These are phyloP conservation scores for Candida coquimbonensis DNA, from an alignment of 805 yeast species.

Conservation along the genomic window DNA sequence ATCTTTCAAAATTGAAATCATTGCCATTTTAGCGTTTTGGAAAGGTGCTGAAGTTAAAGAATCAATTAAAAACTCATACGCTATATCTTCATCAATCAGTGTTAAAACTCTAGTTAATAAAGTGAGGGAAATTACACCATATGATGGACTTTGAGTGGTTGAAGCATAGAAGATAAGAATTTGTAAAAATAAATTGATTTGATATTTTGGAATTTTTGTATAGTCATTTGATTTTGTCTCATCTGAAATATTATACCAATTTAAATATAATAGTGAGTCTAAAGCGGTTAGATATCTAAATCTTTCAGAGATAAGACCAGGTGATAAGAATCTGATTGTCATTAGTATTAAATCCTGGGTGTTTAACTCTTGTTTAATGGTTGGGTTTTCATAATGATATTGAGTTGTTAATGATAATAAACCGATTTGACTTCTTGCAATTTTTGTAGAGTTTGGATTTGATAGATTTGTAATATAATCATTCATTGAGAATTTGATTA, in stretches of 20 bases:
- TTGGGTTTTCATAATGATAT: constrained; percentile 12
- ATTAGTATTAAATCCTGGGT: constrained; percentile 31
- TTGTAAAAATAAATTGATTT: constrained; percentile 34
- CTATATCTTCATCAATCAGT: constrained; percentile 44
- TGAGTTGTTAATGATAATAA: constrained; percentile 24
- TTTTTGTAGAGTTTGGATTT: constrained; percentile 22
- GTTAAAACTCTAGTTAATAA: constrained; percentile 59
- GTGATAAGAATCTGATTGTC: constrained; percentile 35
- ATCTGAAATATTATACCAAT: constrained; percentile 28
- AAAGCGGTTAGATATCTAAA: constrained; percentile 20
- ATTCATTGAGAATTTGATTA: constrained; percentile 31
- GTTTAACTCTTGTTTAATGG: constrained; percentile 5
- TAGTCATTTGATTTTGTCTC: constrained; percentile 16
- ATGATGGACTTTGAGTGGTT: constrained; percentile 28
- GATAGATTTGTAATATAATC: constrained; percentile 25
- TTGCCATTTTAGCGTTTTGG: constrained; percentile 49
- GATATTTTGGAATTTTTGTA: constrained; percentile 24
- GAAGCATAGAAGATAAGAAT: constrained; percentile 32
- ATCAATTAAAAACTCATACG: constrained; percentile 58
- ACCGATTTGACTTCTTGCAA: constrained; percentile 29
- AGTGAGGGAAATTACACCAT: constrained; percentile 44
- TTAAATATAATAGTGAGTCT: constrained; percentile 28
- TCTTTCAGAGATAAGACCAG: constrained; percentile 25
- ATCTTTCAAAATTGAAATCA: constrained; percentile 65
- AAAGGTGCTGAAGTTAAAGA: constrained; percentile 62